Base-by-base conservation (phyloP, 192 early-diverging fungal genomes). In the Entomortierella beljakovae region DNA sequence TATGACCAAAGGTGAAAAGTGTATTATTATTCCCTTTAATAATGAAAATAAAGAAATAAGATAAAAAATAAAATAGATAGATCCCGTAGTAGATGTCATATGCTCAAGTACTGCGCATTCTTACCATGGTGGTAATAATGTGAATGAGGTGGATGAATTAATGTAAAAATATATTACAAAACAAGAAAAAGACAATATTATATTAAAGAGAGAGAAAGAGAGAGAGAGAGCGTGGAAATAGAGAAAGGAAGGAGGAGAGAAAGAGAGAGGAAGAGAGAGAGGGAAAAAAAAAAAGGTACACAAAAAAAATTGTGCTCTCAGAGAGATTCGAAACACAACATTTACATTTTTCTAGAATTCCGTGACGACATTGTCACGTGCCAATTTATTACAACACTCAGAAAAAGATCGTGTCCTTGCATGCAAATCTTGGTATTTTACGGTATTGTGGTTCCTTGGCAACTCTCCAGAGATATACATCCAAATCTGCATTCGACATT, bases 391-490 rank as follows among this genome's bases (percentile, higher is more conserved):
- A 7, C 22, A 23, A 49, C 16, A 1, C 49, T 82, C 73, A 93
- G 84, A 92, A 94, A 68, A 89, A 92, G 16, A 91, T 86, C 2
- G 92, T 92, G 25, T 88, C 84, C 28, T 87, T 89, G 73, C 75
- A 89, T 7, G 88, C 81, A 40, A 92, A 80, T 16, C 92, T 85
- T 22, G 53, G 74, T 3, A 89, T 65, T 20, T 79, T 71, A 23
- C 91, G 85, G 58, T 90, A 85, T 7, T 88, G 87, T 0, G 86
- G 81, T 7, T 88, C 92, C 51, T 94, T 94, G 26, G 89, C 93
- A 29, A 92, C 75, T n/a, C 86, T 75, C 93, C 92, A 92, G 43
- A 92, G 82, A 64, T 91, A 94, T 20, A 85, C 84, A 81, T 90
- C 91, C 68, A 94, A 61, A 28, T 84, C 88, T 10, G 83, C 80